phyloP scores from a whole-genome alignment of 139 green algal species.

The Micractinium conductrix region DNA sequence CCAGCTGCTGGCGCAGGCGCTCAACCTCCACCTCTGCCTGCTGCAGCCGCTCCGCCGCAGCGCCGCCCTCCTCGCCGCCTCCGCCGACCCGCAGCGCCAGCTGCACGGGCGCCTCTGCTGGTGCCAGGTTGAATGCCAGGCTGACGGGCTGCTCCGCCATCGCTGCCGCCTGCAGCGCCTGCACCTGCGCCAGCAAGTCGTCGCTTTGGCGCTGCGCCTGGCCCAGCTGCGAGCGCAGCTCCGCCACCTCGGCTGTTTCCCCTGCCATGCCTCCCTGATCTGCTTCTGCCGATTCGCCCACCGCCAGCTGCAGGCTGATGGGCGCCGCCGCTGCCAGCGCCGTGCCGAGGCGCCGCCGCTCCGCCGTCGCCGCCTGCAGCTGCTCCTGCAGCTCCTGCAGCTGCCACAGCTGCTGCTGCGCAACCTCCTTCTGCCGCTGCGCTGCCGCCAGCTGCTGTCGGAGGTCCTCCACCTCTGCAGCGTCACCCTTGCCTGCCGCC shows the following conservation, averaged over 20 bases:
- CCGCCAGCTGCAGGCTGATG: neutral
- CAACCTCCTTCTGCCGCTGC: slow-evolving; percentile 21
- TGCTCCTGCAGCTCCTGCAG: slow-evolving; percentile 5
- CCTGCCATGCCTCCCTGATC: too few relatives aligned
- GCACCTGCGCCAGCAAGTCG: slow-evolving; percentile 4
- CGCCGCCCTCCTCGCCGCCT: neutral
- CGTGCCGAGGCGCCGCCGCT: slow-evolving; percentile 9
- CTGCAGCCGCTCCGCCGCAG: neutral
- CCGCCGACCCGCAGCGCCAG: neutral
- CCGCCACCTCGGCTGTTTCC: neutral
- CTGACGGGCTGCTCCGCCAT: neutral
- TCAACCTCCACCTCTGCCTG: slow-evolving; percentile 23
- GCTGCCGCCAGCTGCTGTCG: neutral
- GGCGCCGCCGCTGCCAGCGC: neutral
- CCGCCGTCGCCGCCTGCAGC: neutral
- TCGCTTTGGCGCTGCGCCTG: slow-evolving; percentile 1
- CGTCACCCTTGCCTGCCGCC: neutral
- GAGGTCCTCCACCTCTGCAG: neutral
- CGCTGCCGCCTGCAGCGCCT: neutral
- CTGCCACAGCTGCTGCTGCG: slow-evolving; percentile 27
- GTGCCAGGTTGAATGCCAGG: too few relatives aligned
- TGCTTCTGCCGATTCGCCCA: neutral
- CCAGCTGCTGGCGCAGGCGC: slow-evolving; percentile 18
- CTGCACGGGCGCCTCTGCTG: neutral
- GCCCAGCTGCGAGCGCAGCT: slow-evolving; percentile 9